These are phyloP conservation scores for Ceratobasidium sp. DNA, from an alignment of 1,284 basidiomycete species.

Conservation along the genomic window DNA sequence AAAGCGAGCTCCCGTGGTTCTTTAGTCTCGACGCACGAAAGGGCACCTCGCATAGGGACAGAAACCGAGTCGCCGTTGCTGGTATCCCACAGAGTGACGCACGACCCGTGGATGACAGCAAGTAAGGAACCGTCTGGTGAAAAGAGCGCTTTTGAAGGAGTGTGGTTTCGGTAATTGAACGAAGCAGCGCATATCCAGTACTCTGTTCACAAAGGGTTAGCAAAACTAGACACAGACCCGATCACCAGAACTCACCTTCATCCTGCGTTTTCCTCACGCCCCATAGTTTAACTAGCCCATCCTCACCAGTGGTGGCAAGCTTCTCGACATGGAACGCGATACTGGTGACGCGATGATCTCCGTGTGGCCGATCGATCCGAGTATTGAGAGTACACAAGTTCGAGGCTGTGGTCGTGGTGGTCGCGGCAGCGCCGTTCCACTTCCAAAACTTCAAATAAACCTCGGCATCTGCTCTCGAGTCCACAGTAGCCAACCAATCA, in stretches of 20 bases:
- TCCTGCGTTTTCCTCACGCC: conserved; percentile 54
- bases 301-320: conserved; percentile 70
- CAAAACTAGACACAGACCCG: conserved; percentile 10
- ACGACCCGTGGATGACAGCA: conserved; percentile 71
- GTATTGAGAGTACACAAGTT: conserved; percentile 68
- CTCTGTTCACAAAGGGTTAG: conserved; percentile 54
- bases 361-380: conserved; percentile 89
- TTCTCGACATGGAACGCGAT: conserved; percentile 66
- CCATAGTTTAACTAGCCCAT: conserved; percentile 78
- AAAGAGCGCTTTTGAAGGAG: conserved; percentile 73
- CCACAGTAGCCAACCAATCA: conserved; percentile 94
- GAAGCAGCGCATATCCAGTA: conserved; percentile 80
- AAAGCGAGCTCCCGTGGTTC: conserved; percentile 52
- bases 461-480: conserved; percentile 74
- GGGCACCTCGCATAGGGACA: conserved; percentile 52
- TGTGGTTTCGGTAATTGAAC: conserved; percentile 70
- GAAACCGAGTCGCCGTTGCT: conserved; percentile 54
- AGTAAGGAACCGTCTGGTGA: conserved; percentile 88
- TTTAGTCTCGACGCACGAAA: conserved; percentile 51
- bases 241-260: conserved; percentile 56
- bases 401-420: conserved; percentile 4
- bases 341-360: conserved; percentile 65
- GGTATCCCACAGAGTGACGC: conserved; percentile 82
- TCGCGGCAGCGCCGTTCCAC: conserved; percentile 64
- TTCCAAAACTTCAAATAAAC: conserved; percentile 90